These are phyloP conservation scores for Colletotrichum gloeosporioides DNA, from an alignment of 2,329 filamentous ascomycete species.

Conservation along the genomic window DNA sequence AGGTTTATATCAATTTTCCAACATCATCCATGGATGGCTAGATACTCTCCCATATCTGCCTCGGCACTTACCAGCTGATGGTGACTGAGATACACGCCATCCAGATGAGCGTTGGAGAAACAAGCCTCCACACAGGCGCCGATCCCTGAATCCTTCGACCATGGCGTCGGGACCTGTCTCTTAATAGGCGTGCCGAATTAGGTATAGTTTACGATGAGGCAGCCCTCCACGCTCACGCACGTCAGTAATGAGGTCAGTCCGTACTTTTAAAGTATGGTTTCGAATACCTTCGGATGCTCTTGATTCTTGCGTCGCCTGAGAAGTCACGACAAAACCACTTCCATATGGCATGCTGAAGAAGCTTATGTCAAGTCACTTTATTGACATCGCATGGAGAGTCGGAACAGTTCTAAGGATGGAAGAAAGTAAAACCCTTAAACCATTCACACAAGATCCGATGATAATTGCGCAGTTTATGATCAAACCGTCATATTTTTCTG, in stretches of 20 bases:
- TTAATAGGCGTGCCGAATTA: background rate
- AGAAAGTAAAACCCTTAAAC: background rate
- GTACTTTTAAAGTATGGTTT: accelerated
- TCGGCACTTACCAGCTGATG: background rate
- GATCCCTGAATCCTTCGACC: background rate
- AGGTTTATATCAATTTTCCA: background rate
- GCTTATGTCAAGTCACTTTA: accelerated
- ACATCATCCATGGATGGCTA: background rate
- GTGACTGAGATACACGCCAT: background rate
- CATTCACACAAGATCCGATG: background rate
- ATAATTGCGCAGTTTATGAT: background rate
- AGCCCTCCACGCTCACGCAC: background rate
- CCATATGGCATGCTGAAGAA: background rate
- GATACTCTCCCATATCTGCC: background rate
- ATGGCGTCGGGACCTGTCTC: background rate
- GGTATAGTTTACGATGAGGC: background rate
- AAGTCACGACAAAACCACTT: background rate
- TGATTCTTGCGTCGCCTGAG: background rate
- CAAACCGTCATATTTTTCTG: background rate
- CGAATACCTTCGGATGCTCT: background rate
- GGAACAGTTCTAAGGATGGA: background rate
- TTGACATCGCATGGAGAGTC: accelerated
- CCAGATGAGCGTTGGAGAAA: background rate
- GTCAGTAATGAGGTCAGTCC: background rate
- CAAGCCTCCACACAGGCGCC: background rate